Conservation (phyloP, 495 filamentous ascomycete species). For the Umbilicaria muhlenbergii region DNA sequence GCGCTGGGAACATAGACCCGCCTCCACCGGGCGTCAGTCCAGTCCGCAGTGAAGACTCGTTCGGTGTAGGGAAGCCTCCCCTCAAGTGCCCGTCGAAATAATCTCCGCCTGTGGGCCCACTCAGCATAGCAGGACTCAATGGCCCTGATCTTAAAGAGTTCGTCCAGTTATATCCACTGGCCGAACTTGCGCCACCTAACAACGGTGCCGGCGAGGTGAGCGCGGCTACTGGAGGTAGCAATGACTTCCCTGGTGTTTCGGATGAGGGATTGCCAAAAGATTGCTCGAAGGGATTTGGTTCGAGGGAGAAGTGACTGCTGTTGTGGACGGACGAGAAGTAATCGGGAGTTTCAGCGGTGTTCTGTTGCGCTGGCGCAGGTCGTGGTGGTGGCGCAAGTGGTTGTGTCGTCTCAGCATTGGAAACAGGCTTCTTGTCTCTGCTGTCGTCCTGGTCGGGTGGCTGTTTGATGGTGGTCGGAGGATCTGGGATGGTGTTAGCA, state of each 20-base stretch:
- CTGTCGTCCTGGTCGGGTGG: constrained; percentile 26
- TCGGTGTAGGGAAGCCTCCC: constrained; percentile 82
- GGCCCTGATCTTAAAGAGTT: constrained; percentile 84
- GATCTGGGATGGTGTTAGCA: constrained; percentile 19
- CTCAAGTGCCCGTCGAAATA: constrained; percentile 71
- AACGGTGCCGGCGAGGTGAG: constrained; percentile 80
- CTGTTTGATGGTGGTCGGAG: constrained; percentile 25
- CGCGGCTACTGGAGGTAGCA: constrained; percentile 79
- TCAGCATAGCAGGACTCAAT: constrained; percentile 93
- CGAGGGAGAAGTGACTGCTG: constrained; percentile 48
- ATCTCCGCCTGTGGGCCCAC: constrained; percentile 64
- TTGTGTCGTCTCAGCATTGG: constrained; percentile 31
- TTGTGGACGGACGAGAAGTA: constrained; percentile 55
- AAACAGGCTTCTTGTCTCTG: constrained; percentile 16
- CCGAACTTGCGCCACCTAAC: constrained; percentile 50
- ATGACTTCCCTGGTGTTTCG: constrained; percentile 77
- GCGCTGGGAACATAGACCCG: constrained; percentile 92
- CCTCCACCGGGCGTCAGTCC: constrained; percentile 90
- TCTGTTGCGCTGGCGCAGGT: constrained; percentile 36
- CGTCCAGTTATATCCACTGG: constrained; percentile 57
- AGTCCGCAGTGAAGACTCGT: constrained; percentile 86
- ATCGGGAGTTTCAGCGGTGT: constrained; percentile 46
- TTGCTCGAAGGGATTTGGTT: constrained; percentile 93
- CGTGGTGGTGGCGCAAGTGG: constrained; percentile 69
- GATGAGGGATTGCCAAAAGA: constrained; percentile 63